These are phyloP conservation scores for Epichloe elymi DNA, from an alignment of 2,329 filamentous ascomycete species.

Conservation along the genomic window DNA sequence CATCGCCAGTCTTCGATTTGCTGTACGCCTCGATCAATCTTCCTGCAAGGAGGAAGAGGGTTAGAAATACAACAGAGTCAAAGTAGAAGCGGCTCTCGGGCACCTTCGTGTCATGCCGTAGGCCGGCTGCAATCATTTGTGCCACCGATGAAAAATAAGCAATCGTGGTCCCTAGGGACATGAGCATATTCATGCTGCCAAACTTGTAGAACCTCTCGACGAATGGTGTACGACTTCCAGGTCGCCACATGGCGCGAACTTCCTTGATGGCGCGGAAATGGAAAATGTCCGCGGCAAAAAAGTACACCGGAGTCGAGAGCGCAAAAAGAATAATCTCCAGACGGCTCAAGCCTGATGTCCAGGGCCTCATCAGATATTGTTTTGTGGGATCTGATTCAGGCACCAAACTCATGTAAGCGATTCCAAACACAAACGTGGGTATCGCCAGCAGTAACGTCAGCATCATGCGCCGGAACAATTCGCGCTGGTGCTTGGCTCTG, in stretches of 20 bases:
- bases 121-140: slow-evolving; percentile 55
- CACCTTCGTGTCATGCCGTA: slow-evolving; percentile 24
- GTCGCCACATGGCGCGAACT: slow-evolving; percentile 63
- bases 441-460: slow-evolving; percentile 59
- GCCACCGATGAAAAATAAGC: slow-evolving; percentile 75
- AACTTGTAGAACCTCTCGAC: slow-evolving; percentile 76
- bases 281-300: slow-evolving; percentile 80
- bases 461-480: slow-evolving; percentile 56
- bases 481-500: slow-evolving; percentile 53
- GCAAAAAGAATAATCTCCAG: slow-evolving; percentile 71
- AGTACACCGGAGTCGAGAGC: slow-evolving; percentile 74
- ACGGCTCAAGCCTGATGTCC: slow-evolving; percentile 60
- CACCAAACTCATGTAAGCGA: slow-evolving; percentile 82
- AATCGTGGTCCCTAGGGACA: slow-evolving; percentile 77
- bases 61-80: slow-evolving; percentile 85
- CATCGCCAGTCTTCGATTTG: slow-evolving; percentile 81
- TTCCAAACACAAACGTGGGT: slow-evolving; percentile 75
- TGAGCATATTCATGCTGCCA: slow-evolving; percentile 91
- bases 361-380: slow-evolving; percentile 55
- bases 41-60: slow-evolving; percentile 67
- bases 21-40: slow-evolving; percentile 78
- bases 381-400: slow-evolving; percentile 41
- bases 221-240: slow-evolving; percentile 58
- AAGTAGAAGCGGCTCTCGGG: slow-evolving; percentile 57
- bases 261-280: slow-evolving; percentile 71